Evolutionary conservation across 495 filamentous ascomycete genomes (phyloP).

Genomic region (Pseudevernia furfuracea): DNA sequence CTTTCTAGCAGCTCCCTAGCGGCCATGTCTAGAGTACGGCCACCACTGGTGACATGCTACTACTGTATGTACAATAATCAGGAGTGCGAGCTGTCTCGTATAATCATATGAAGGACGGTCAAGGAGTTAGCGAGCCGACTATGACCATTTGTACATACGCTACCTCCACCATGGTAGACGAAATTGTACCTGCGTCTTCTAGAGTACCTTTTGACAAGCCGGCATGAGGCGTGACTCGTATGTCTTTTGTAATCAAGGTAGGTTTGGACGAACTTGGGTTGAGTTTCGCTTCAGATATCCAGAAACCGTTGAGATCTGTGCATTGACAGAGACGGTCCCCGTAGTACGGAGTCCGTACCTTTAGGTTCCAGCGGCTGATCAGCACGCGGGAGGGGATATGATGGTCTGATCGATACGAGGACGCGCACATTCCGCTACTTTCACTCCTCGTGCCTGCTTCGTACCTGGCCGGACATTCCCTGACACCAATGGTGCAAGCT

Average conservation of each 20-base stretch:
- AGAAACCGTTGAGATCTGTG: slow-evolving; percentile 2
- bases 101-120: neutral
- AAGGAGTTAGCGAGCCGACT: neutral
- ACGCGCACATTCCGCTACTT: neutral
- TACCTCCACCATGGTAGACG: neutral
- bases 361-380: slow-evolving; percentile 8
- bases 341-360: too few species aligned
- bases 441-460: neutral
- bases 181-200: neutral
- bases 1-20: neutral
- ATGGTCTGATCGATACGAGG: neutral
- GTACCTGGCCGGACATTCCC: neutral
- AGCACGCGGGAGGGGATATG: neutral
- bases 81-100: neutral
- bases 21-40: neutral
- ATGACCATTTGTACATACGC: neutral
- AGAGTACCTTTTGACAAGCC: slow-evolving; percentile 3
- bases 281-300: neutral
- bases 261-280: neutral
- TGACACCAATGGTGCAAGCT: neutral
- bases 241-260: neutral
- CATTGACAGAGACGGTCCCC: neutral
- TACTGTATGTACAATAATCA: neutral
- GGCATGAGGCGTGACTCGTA: neutral
- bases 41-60: neutral